phyloP scores from a whole-genome alignment of 768 basidiomycete genomes.

The Suillus placidus region DNA sequence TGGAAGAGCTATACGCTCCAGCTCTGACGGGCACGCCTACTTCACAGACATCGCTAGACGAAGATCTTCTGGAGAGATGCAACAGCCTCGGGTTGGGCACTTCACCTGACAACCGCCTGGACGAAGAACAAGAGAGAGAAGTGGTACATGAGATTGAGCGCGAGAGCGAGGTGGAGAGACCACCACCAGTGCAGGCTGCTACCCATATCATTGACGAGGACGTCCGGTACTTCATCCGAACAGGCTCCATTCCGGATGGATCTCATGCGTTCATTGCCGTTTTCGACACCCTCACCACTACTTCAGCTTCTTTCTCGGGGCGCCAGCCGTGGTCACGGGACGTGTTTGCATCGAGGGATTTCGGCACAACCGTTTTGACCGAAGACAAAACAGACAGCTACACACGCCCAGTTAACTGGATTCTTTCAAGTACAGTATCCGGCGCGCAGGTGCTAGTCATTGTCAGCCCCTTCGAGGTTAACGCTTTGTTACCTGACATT shows the following conservation, averaged over 20 bases:
- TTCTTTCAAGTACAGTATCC: slow-evolving; percentile 40
- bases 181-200: slow-evolving; percentile 31
- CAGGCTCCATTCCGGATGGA: slow-evolving; percentile 25
- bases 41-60: not conserved
- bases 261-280: slow-evolving; percentile 24
- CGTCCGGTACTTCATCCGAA: slow-evolving; percentile 30
- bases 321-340: slow-evolving; percentile 19
- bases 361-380: slow-evolving; percentile 10
- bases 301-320: slow-evolving; percentile 21
- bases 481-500: slow-evolving; percentile 41
- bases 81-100: slow-evolving; percentile 29
- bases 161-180: slow-evolving; percentile 42
- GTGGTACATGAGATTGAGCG: slow-evolving; percentile 44
- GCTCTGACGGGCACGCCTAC: slow-evolving; percentile 13
- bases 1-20: slow-evolving; percentile 39
- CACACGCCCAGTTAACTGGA: slow-evolving; percentile 46
- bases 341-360: slow-evolving; percentile 23
- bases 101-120: slow-evolving; percentile 28
- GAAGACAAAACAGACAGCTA: slow-evolving; percentile 32
- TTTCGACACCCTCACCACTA: slow-evolving; percentile 17
- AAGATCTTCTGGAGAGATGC: slow-evolving; percentile 30
- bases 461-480: slow-evolving; percentile 45
- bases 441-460: slow-evolving; percentile 34
- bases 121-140: slow-evolving; percentile 55
- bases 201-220: slow-evolving; percentile 29